Evolutionary conservation across 2,329 filamentous ascomycete genomes (phyloP).

Genomic region (Seiridium unicorne): DNA sequence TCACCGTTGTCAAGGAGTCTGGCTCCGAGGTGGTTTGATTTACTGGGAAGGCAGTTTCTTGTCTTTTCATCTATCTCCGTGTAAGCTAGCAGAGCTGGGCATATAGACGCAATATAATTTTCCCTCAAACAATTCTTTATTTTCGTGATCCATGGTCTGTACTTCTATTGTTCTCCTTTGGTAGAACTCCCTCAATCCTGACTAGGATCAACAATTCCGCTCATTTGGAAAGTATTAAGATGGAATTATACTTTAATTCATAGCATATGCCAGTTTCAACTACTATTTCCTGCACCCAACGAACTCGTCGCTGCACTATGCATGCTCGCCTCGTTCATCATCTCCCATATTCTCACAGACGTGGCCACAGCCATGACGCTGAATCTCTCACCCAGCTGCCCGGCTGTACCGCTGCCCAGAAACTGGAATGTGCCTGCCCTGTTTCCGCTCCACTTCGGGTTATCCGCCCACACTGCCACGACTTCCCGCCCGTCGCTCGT

Average conservation of each 20-base stretch:
- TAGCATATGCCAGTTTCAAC: too few relatives aligned
- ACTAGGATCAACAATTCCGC: too few relatives aligned
- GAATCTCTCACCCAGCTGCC: conserved; percentile 39
- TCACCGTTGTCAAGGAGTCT: neutral
- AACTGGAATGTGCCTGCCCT: conserved; percentile 31
- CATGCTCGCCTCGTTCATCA: conserved; percentile 6
- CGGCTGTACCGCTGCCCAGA: conserved; percentile 34
- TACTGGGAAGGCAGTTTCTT: too few relatives aligned
- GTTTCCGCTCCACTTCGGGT: conserved; percentile 24
- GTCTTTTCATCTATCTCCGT: too few relatives aligned
- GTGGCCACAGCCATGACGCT: conserved; percentile 40
- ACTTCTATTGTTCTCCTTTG: too few relatives aligned
- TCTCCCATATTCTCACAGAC: conserved; percentile 30
- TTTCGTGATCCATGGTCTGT: too few relatives aligned
- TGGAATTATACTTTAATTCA: neutral
- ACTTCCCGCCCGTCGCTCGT: conserved; percentile 38
- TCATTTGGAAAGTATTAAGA: too few relatives aligned
- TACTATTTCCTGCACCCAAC: neutral
- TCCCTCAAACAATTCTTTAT: too few relatives aligned
- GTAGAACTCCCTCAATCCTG: too few relatives aligned
- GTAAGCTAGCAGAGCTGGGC: too few relatives aligned
- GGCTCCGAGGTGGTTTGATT: too few relatives aligned
- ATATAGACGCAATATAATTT: too few relatives aligned
- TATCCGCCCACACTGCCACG: conserved; percentile 36
- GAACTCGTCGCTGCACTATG: neutral